Conservation (phyloP, 306 rosid genomes). For the Lathyrus aphaca region DNA sequence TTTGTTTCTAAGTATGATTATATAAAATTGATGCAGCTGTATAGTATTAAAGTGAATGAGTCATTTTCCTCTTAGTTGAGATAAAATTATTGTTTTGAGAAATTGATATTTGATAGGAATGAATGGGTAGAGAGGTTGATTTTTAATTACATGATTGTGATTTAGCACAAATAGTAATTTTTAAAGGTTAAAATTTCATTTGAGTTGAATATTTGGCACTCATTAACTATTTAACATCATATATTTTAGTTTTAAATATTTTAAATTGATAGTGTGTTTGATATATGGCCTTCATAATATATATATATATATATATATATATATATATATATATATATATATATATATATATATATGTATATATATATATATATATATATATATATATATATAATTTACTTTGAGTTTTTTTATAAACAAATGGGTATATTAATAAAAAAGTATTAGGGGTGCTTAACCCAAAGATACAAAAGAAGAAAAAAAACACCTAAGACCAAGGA, state of each 20-base stretch:
- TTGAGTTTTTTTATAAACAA: too few species aligned
- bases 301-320: too few species aligned
- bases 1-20: slow-evolving; percentile 29
- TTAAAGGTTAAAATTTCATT: neutral
- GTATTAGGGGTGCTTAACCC: too few species aligned
- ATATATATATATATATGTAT: too few species aligned
- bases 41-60: slow-evolving; percentile 34
- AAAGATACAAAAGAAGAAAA: too few species aligned
- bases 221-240: neutral
- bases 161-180: neutral
- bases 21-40: slow-evolving; percentile 40
- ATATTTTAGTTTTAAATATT: neutral
- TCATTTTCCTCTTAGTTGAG: slow-evolving; percentile 30
- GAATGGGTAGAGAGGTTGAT: neutral
- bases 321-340: too few species aligned
- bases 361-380: too few species aligned
- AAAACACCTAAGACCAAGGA: too few species aligned
- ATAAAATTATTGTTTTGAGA: slow-evolving; percentile 27
- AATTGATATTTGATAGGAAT: slow-evolving; percentile 18
- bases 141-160: slow-evolving; percentile 24
- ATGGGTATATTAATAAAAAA: too few species aligned
- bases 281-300: too few species aligned
- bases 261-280: too few species aligned
- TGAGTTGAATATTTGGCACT: neutral
- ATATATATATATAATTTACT: too few species aligned